Evolutionary conservation across 2,329 filamentous ascomycete species (phyloP), one percentile per base, ranked within the genome.

Genomic region (Colletotrichum spinosum): DNA sequence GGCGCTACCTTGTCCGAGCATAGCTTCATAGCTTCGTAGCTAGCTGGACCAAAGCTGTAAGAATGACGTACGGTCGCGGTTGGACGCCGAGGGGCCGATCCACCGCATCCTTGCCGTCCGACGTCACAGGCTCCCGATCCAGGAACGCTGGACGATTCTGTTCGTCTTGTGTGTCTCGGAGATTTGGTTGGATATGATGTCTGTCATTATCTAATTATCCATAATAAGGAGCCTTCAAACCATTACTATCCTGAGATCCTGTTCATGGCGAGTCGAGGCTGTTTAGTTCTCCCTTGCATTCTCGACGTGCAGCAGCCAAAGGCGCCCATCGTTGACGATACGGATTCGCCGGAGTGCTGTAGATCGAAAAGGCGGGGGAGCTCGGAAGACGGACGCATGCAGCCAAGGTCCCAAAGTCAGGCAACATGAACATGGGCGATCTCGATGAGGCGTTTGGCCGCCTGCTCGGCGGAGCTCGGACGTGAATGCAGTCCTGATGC

Each of bases 61-160:
- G 63, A 44, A 66, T 63, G 58, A 66, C 63, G 63, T 63, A 55
- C 49, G 41, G 42, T 3, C 49, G 25, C n/a, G 33, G 41, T 12
- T 48, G 55, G 48, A 48, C 25, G 25, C 25, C 13, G 34, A 53
- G 33, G 7, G 41, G 54, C 17, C 48, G 55, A 64, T 64, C 60
- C 60, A 59, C 55, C 13, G 25, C 42, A 57, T 42, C 46, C 53
- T 46, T 55, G 52, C 10, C 48, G 37, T 37, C n/a, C 52, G 42
- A 66, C 63, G 63, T 66, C 63, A 66, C 63, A 37, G 38, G 48
- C 53, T 37, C 13, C 50, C 44, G 11, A 51, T 39, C 34, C 33
- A 38, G 53, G 42, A n/a, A 46, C 25, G 39, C 42, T 46, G 54
- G 56, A 41, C 55, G 49, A 39, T 50, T 60, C 38, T 46, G 10